Evolutionary conservation across 805 yeast genomes (phyloP).

Genomic region (Wickerhamiella sorbophila): DNA sequence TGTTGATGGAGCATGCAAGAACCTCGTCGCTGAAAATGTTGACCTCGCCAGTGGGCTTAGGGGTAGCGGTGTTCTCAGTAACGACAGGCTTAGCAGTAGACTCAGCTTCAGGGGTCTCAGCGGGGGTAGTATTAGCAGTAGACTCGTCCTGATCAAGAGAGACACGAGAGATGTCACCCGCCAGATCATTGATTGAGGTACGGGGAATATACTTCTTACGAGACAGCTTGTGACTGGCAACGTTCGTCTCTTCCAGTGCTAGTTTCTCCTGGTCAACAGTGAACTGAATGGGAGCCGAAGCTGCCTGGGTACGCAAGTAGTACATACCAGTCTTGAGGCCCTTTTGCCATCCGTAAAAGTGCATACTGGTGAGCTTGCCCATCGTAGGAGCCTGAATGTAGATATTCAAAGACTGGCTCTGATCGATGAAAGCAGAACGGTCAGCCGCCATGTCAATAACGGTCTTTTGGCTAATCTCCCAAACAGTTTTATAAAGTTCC

Average conservation of each 20-base stretch:
- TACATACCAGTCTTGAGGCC: conserved; percentile 98
- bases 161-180: conserved; percentile 5
- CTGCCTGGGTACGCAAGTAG: conserved; percentile 94
- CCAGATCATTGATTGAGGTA: conserved; percentile 3
- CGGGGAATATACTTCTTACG: conserved; percentile 19
- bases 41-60: conserved; percentile 33
- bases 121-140: conserved; percentile 1
- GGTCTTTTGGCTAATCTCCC: conserved; percentile 85
- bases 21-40: conserved; percentile 89
- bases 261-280: conserved; percentile 45
- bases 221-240: conserved; percentile 11
- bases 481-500: conserved; percentile 77
- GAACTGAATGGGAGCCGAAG: conserved; percentile 91
- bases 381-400: conserved; percentile 81
- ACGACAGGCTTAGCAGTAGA: conserved; percentile 7
- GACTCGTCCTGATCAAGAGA: conserved; percentile 3
- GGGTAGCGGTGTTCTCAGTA: conserved; percentile 16
- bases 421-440: conserved; percentile 60
- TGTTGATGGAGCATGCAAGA: conserved; percentile 89
- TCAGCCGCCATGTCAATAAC: conserved; percentile 80
- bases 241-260: conserved; percentile 8
- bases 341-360: conserved; percentile 96
- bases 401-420: conserved; percentile 85
- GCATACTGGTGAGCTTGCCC: conserved; percentile 96
- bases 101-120: conserved; percentile 3